Evolutionary conservation across 2,329 filamentous ascomycete genomes (phyloP), one percentile per base, ranked within the genome.

Genomic region (Neopestalotiopsis rosae): DNA sequence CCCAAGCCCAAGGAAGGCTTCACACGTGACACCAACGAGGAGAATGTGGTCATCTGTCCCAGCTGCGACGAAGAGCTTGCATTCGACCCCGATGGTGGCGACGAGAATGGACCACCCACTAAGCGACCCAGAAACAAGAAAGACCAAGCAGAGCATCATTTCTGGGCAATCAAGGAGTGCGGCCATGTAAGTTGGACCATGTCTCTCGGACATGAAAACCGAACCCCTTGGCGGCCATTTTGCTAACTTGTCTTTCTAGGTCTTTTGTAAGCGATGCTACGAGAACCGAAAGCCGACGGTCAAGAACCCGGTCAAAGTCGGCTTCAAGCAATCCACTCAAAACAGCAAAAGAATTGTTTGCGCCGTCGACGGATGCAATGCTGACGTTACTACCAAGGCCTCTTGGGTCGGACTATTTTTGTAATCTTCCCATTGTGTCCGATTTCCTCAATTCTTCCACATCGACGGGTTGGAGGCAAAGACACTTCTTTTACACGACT

Each of bases 141-240:
- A 74, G 82, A 85, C 24, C 80, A 83, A 6, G 87, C 85, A 28
- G 94, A 97, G 80, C 91, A 93, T 76, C 92, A 97, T 75, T 95
- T 98, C 71, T 98, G 95, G 94, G 92, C 96, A 0, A 87, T 96
- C 45, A 97, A 95, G 80, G 87, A 87, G 65, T 99, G 96, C 79
- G 96, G 96, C 72, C 96, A 99, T 83, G 96, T 98, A 87, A 77
- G 86, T 61, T 56, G 17, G 13, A 13, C 38, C 30, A 45, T n/a
- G 14, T 12, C 30, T 34, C 24, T 28, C 9, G n/a, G 13, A 10
- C 57, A n/a, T 7, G 24, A 1, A 5, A 30, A 5, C 24, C 57
- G 13, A 30, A 6, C 2, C 4, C 17, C 20, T 59, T 5, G 9
- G 7, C 10, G 17, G 2, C 14, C 13, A 28, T 24, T 28, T 61